phyloP scores from a whole-genome alignment of 352 stramenopile genomes.

The Globisporangium carolinianum region DNA sequence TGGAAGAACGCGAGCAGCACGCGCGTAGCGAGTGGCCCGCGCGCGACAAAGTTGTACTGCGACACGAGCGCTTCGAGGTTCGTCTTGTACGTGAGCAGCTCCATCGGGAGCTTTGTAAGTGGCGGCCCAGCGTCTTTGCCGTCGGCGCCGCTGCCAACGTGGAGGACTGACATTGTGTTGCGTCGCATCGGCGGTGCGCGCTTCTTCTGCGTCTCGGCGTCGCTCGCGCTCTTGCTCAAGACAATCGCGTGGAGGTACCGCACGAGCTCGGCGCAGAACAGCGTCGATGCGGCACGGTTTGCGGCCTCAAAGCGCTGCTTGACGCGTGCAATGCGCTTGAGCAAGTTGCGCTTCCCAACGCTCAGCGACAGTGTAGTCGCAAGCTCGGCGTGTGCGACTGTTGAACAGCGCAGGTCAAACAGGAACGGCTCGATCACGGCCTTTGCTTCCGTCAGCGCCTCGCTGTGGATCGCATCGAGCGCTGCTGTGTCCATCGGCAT shows the following conservation, averaged over 20 bases:
- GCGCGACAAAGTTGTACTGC: slow-evolving; percentile 70
- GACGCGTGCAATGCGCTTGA: slow-evolving; percentile 31
- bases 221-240: slow-evolving; percentile 53
- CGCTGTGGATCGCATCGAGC: slow-evolving; percentile 38
- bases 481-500: slow-evolving; percentile 46
- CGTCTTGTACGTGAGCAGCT: slow-evolving; percentile 72
- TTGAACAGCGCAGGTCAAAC: slow-evolving; percentile 32
- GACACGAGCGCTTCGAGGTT: slow-evolving; percentile 75
- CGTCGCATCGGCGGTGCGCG: slow-evolving; percentile 31
- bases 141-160: slow-evolving; percentile 17
- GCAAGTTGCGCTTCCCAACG: slow-evolving; percentile 58
- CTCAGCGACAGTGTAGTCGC: slow-evolving; percentile 37
- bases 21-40: slow-evolving; percentile 36
- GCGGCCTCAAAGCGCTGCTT: slow-evolving; percentile 47
- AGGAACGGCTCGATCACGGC: slow-evolving; percentile 49
- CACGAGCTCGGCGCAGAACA: slow-evolving; percentile 63
- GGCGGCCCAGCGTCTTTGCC: slow-evolving; percentile 17
- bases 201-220: slow-evolving; percentile 46
- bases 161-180: slow-evolving; percentile 47
- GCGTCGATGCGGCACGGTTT: slow-evolving; percentile 49
- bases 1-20: slow-evolving; percentile 59
- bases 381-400: slow-evolving; percentile 32
- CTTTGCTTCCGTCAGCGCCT: slow-evolving; percentile 43
- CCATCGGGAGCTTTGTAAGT: slow-evolving; percentile 46
- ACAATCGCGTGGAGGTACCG: slow-evolving; percentile 67